Percentiles rank a stretch among this genome's conserved stretches.
Evolutionary conservation across 192 early-diverging fungal genomes (phyloP).

Genomic region (Spizellomyces sp.): DNA sequence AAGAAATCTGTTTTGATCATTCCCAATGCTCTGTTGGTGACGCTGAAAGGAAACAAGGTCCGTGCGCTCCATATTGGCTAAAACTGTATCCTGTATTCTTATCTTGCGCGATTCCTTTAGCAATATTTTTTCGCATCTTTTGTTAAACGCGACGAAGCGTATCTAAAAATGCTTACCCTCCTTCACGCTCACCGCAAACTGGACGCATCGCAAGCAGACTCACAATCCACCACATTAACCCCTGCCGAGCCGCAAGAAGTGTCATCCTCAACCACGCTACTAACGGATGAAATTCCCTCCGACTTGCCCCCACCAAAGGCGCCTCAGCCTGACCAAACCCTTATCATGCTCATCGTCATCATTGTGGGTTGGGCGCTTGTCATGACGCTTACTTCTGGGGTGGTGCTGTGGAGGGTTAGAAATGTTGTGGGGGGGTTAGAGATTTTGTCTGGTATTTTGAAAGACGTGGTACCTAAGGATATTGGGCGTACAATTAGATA

Average conservation of each 20-base stretch:
- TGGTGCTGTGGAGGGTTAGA: background rate
- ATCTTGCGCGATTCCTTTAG: background rate
- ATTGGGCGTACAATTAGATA: background rate
- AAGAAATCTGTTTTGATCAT: slow-evolving; percentile 21
- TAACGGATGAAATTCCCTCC: background rate
- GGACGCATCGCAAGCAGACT: too few species aligned
- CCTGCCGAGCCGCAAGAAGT: background rate
- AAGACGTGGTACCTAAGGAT: background rate
- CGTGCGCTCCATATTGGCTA: background rate
- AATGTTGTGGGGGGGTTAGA: background rate
- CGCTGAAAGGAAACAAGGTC: slow-evolving; percentile 10
- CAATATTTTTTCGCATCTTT: slow-evolving; percentile 28
- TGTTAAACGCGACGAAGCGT: slow-evolving; percentile 21
- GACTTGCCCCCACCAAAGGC: background rate
- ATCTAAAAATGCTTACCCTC: slow-evolving; percentile 8
- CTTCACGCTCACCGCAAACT: background rate
- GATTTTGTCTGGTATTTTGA: background rate
- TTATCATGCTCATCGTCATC: background rate
- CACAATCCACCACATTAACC: background rate
- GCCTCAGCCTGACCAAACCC: background rate
- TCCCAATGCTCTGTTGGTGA: slow-evolving; percentile 25
- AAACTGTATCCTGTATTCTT: background rate
- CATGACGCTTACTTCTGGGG: background rate
- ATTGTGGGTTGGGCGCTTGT: background rate
- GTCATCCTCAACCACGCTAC: background rate